These are phyloP conservation scores for Solanum paucissectum DNA, from an alignment of 257 asterid species.

Conservation along the genomic window DNA sequence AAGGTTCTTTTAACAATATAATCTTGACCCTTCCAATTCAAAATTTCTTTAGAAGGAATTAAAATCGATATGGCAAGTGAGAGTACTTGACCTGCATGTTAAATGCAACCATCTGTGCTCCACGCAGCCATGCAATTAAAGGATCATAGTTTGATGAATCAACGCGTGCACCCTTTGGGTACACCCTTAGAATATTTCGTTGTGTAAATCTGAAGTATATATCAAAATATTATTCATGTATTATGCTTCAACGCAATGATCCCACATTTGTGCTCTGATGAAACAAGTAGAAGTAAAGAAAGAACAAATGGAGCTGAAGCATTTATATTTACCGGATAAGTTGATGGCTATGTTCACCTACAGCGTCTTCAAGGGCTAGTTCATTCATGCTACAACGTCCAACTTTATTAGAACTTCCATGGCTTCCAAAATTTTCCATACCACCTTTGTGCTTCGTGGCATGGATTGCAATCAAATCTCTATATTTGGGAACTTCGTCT, in stretches of 20 bases:
- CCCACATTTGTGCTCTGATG: not conserved
- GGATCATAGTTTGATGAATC: conserved; percentile 16
- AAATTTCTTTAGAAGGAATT: not conserved
- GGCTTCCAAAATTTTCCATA: not conserved
- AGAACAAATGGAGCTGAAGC: not conserved
- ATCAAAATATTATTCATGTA: not conserved
- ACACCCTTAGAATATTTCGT: conserved; percentile 10
- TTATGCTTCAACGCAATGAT: not conserved
- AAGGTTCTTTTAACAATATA: not conserved
- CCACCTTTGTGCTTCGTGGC: conserved; percentile 14
- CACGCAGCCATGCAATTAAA: conserved; percentile 17
- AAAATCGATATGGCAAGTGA: not conserved
- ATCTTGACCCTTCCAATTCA: not conserved
- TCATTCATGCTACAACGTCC: conserved; percentile 23
- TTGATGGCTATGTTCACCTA: not conserved
- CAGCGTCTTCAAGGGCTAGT: conserved; percentile 4
- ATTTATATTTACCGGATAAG: conserved; percentile 6
- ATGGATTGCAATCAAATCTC: conserved; percentile 13
- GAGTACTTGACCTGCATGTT: conserved; percentile 20
- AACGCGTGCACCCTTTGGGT: conserved; percentile 17
- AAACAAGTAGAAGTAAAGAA: not conserved
- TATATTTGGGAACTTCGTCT: conserved; percentile 5
- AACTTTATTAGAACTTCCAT: conserved; percentile 2
- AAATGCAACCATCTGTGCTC: conserved; percentile 31
- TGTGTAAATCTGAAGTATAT: conserved; percentile 12